A percentile compares a stretch with the other conserved stretches of the same genome.
Conservation (phyloP, 768 basidiomycete genomes). For the Erythrobasidium yunnanense region DNA sequence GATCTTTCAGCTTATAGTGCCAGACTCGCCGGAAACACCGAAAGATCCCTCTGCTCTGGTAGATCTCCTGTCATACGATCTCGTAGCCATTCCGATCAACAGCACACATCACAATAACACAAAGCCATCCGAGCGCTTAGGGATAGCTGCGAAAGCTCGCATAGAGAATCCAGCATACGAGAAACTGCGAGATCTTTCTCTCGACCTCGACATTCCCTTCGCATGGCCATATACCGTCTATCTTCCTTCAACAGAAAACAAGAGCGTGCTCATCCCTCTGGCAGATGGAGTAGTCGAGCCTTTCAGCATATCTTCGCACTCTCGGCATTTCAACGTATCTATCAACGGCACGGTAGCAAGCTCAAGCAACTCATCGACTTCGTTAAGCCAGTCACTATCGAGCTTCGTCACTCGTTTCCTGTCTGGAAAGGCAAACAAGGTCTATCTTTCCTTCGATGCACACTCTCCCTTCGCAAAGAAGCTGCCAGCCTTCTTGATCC, state of each 20-base stretch:
- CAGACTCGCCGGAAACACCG: constrained; percentile 10
- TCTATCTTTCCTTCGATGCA: neutral
- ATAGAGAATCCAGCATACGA: constrained; percentile 18
- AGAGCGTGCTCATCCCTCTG: neutral
- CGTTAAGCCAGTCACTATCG: neutral
- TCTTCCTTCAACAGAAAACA: neutral
- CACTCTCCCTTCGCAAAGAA: constrained; percentile 2
- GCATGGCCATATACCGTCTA: constrained; percentile 20
- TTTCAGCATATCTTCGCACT: constrained; percentile 16
- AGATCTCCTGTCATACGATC: neutral
- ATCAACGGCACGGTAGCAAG: constrained; percentile 13
- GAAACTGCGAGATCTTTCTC: neutral
- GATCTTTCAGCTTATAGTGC: neutral
- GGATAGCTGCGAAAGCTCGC: constrained; percentile 5
- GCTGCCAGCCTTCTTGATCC: constrained; percentile 17
- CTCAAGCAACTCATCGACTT: constrained; percentile 4
- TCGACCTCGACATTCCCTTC: constrained; percentile 22
- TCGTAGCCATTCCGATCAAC: constrained; percentile 19
- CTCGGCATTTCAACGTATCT: constrained; percentile 13
- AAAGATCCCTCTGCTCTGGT: constrained; percentile 4
- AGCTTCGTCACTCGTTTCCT: constrained; percentile 15
- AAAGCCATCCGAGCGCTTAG: neutral
- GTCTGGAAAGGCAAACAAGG: constrained; percentile 1
- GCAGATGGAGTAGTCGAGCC: constrained; percentile 19
- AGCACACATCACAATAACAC: constrained; percentile 2